Evolutionary conservation across 1,284 basidiomycete species (phyloP).

Genomic region (Austropuccinia psidii): DNA sequence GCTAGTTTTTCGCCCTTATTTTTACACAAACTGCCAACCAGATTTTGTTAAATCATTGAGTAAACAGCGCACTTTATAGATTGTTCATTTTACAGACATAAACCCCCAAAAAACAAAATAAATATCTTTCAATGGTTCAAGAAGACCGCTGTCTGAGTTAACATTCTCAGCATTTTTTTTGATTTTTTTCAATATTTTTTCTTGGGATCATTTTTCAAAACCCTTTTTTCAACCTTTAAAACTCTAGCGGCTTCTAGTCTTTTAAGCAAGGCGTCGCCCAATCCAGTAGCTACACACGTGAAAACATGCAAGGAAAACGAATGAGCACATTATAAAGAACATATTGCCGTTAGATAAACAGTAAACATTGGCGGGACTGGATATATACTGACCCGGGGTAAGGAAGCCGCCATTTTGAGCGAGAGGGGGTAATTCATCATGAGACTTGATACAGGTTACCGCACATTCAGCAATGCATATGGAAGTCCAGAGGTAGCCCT

Average conservation of each 20-base stretch:
- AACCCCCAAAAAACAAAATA: too few species aligned
- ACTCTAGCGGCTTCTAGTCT: conserved; percentile 9
- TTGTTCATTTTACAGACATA: too few species aligned
- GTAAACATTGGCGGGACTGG: neutral
- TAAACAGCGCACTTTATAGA: too few species aligned
- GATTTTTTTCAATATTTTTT: conserved; percentile 15
- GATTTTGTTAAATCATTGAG: too few species aligned
- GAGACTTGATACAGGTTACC: conserved; percentile 41
- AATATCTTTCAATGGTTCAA: too few species aligned
- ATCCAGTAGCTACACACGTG: conserved; percentile 5
- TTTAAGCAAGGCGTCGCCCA: conserved; percentile 19
- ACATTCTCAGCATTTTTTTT: too few species aligned
- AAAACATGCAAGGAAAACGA: neutral
- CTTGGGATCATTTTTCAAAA: conserved; percentile 14
- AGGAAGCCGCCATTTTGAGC: conserved; percentile 43
- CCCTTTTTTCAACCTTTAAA: conserved; percentile 15
- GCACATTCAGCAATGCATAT: conserved; percentile 41
- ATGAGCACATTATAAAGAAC: neutral
- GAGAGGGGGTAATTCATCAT: conserved; percentile 41
- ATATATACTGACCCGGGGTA: conserved; percentile 39
- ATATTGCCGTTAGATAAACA: neutral
- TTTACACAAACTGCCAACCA: too few species aligned
- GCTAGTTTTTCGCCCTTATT: too few species aligned
- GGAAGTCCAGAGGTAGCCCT: conserved; percentile 42
- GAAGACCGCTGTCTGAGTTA: too few species aligned